Conservation (phyloP, 305 asterid genomes). For the Fraxinus floribunda region DNA sequence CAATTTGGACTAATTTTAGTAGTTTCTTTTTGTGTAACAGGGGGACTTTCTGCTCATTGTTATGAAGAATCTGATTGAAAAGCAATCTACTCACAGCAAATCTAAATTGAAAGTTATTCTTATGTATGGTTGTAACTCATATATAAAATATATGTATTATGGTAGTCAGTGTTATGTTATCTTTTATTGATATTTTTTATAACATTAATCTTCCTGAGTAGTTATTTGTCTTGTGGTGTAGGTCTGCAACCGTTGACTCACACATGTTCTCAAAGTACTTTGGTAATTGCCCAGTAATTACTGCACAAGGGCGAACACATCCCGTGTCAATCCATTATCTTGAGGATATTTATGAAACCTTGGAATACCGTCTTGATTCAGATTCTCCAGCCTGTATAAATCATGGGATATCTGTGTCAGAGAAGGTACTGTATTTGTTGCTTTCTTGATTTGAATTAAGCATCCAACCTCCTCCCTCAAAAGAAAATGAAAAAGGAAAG, state of each 20-base stretch:
- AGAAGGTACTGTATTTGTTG: slow-evolving; percentile 51
- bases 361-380: slow-evolving; percentile 78
- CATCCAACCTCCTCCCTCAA: neutral
- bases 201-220: slow-evolving; percentile 24
- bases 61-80: slow-evolving; percentile 82
- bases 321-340: slow-evolving; percentile 83
- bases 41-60: slow-evolving; percentile 96
- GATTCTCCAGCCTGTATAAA: slow-evolving; percentile 82
- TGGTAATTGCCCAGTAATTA: slow-evolving; percentile 87
- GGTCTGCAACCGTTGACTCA: slow-evolving; percentile 99
- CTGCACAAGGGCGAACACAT: slow-evolving; percentile 92
- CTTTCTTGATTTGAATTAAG: neutral
- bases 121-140: slow-evolving; percentile 56
- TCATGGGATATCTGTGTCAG: slow-evolving; percentile 44
- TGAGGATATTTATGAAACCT: slow-evolving; percentile 79
- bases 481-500: neutral
- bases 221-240: slow-evolving; percentile 35
- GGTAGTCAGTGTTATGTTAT: slow-evolving; percentile 8
- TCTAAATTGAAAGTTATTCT: slow-evolving; percentile 83
- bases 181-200: slow-evolving; percentile 17
- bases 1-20: slow-evolving; percentile 27
- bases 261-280: slow-evolving; percentile 83
- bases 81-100: slow-evolving; percentile 52
- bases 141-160: slow-evolving; percentile 23
- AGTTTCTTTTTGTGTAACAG: slow-evolving; percentile 52